Evolutionary conservation across 805 yeast species (phyloP).

Genomic region (Cyberlindnera subsufficiens): DNA sequence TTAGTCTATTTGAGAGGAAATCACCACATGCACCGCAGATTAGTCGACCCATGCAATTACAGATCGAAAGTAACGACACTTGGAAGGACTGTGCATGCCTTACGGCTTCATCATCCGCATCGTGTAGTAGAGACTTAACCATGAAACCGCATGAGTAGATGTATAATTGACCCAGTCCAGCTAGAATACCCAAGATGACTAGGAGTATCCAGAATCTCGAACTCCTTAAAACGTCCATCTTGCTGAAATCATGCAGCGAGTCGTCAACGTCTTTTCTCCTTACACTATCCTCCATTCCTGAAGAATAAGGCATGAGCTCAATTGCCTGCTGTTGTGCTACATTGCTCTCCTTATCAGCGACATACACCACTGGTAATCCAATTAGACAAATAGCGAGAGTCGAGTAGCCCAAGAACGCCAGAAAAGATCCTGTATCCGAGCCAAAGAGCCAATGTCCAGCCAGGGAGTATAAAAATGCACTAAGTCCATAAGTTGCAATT

Average conservation of each 20-base stretch:
- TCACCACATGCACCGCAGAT: conserved; percentile 63
- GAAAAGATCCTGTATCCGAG: conserved; percentile 45
- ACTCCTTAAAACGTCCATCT: conserved; percentile 19
- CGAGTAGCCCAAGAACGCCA: conserved; percentile 37
- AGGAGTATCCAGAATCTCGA: conserved; percentile 46
- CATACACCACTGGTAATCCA: conserved; percentile 40
- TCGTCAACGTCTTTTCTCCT: background rate
- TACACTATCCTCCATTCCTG: no score
- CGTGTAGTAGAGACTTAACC: conserved; percentile 40
- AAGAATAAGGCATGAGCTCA: background rate
- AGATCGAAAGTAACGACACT: conserved; percentile 64
- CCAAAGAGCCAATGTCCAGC: conserved; percentile 47
- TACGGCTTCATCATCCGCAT: conserved; percentile 23
- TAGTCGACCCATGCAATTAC: conserved; percentile 63
- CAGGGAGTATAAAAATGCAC: conserved; percentile 63
- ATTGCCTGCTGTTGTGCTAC: background rate
- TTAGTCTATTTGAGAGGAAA: conserved; percentile 38
- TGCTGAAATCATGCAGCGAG: conserved; percentile 3
- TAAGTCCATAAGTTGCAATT: conserved; percentile 66
- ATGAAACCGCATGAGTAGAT: conserved; percentile 72
- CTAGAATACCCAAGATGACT: conserved; percentile 43
- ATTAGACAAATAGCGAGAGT: conserved; percentile 35
- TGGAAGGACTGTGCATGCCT: conserved; percentile 62
- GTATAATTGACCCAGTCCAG: conserved; percentile 71
- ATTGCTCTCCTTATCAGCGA: conserved; percentile 13